A percentile compares a stretch with the other conserved stretches of the same genome.
phyloP scores from a whole-genome alignment of 441 rosid genomes.

The Pelargonium cotyledonis region DNA sequence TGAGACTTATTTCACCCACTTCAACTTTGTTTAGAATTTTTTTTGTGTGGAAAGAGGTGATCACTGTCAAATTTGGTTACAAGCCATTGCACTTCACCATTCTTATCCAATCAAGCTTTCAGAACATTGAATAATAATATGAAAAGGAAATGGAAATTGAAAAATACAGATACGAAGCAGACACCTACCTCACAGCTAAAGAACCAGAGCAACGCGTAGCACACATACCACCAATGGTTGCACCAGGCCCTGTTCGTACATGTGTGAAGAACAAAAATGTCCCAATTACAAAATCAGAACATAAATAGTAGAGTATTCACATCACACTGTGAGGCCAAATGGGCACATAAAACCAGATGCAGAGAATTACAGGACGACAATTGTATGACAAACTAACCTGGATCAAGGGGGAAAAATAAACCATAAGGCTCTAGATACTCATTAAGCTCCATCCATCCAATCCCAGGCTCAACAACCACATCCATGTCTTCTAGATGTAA shows the following conservation, averaged over 20 bases:
- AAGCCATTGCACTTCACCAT: background rate
- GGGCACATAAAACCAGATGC: no score
- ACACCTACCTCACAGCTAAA: conserved; percentile 75
- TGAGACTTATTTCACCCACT: no score
- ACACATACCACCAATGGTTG: conserved; percentile 93
- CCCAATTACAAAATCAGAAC: conserved; percentile 4
- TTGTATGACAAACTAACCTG: conserved; percentile 43
- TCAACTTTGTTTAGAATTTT: no score
- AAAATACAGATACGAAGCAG: conserved; percentile 16
- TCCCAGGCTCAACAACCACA: conserved; percentile 93
- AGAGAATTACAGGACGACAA: background rate
- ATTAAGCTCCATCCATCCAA: conserved; percentile 95
- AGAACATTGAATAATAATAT: background rate
- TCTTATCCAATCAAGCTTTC: background rate
- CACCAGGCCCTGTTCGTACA: conserved; percentile 70
- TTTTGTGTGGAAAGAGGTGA: background rate
- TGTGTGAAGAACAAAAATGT: conserved; percentile 14
- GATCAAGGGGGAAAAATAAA: conserved; percentile 91
- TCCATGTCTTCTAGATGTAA: conserved; percentile 91
- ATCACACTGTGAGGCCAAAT: no score
- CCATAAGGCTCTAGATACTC: conserved; percentile 83
- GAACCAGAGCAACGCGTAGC: conserved; percentile 98
- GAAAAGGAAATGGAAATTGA: conserved; percentile 11
- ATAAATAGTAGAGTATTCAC: background rate
- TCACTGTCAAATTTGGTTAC: background rate